These are phyloP conservation scores for Alternaria arbusti DNA, from an alignment of 2,329 filamentous ascomycete species.

Conservation along the genomic window DNA sequence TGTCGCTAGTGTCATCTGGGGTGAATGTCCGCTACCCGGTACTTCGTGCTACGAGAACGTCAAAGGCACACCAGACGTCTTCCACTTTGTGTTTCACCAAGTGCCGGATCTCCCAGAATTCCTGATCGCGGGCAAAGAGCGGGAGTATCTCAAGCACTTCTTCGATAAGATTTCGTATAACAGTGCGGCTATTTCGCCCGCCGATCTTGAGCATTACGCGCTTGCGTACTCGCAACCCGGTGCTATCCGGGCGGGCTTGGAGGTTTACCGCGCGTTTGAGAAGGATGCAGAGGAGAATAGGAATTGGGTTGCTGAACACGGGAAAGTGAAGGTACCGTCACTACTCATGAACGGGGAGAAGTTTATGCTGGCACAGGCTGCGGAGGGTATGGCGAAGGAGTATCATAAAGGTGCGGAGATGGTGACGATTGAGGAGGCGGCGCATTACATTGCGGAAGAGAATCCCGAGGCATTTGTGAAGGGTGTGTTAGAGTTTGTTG, in stretches of 20 bases:
- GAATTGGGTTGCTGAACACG: neutral
- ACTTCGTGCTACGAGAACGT: neutral
- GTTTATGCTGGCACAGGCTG: neutral
- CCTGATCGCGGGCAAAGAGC: constrained; percentile 12
- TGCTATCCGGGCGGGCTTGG: neutral
- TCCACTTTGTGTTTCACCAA: constrained; percentile 4
- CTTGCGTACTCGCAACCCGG: neutral
- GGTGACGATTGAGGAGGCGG: neutral
- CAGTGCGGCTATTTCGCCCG: constrained; percentile 5
- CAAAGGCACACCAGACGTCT: neutral
- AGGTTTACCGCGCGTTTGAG: constrained; percentile 3
- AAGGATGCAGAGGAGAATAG: constrained; percentile 1
- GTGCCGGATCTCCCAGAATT: constrained; percentile 21
- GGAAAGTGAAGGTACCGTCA: neutral
- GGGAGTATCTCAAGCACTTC: constrained; percentile 16
- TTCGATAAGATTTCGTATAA: constrained; percentile 12
- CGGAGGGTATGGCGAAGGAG: neutral
- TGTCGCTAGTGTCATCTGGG: constrained; percentile 40
- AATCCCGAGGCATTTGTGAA: neutral
- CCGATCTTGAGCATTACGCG: neutral
- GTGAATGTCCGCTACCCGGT: constrained; percentile 1
- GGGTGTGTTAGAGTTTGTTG: neutral
- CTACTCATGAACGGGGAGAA: neutral
- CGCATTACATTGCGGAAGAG: neutral
- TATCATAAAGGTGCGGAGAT: neutral